Evolutionary conservation across 371 early-diverging fungal species (phyloP).

Genomic region (Saksenaea oblongispora): DNA sequence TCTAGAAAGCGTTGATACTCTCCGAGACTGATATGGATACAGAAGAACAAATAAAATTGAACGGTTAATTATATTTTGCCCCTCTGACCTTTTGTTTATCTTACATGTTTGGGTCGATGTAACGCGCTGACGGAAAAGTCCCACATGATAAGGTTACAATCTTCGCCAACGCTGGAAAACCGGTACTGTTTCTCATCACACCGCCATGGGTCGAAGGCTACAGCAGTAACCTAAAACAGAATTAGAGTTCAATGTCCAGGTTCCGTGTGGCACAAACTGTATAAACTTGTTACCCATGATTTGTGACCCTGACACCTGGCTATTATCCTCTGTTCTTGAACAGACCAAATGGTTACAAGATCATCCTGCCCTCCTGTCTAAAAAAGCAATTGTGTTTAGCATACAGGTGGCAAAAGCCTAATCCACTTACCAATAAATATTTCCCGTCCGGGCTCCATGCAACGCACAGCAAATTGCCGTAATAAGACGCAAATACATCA

Average conservation of each 20-base stretch:
- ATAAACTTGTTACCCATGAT: constrained; percentile 73
- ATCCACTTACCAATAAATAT: constrained; percentile 72
- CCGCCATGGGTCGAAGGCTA: constrained; percentile 91
- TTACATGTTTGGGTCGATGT: constrained; percentile 72
- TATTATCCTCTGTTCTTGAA: constrained; percentile 73
- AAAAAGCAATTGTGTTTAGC: neutral
- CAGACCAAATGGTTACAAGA: constrained; percentile 89
- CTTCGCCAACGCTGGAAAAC: constrained; percentile 92
- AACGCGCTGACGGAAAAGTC: constrained; percentile 85
- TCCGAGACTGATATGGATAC: neutral
- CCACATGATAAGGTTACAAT: constrained; percentile 86
- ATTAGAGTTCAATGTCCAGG: neutral
- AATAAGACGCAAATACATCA: constrained; percentile 76
- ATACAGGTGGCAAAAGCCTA: neutral
- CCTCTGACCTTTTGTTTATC: constrained; percentile 12
- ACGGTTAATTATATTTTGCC: constrained; percentile 1
- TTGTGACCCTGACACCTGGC: constrained; percentile 94
- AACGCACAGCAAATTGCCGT: constrained; percentile 80
- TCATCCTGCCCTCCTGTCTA: constrained; percentile 96
- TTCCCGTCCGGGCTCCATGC: constrained; percentile 90
- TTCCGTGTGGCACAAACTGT: neutral
- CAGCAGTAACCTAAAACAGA: constrained; percentile 59
- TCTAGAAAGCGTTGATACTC: neutral
- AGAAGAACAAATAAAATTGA: neutral
- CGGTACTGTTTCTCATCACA: constrained; percentile 84